Percentiles rank a stretch among this genome's conserved stretches.
Conservation (phyloP, 1,284 basidiomycete genomes). For the Austroboletus olivaceoglutinosus region DNA sequence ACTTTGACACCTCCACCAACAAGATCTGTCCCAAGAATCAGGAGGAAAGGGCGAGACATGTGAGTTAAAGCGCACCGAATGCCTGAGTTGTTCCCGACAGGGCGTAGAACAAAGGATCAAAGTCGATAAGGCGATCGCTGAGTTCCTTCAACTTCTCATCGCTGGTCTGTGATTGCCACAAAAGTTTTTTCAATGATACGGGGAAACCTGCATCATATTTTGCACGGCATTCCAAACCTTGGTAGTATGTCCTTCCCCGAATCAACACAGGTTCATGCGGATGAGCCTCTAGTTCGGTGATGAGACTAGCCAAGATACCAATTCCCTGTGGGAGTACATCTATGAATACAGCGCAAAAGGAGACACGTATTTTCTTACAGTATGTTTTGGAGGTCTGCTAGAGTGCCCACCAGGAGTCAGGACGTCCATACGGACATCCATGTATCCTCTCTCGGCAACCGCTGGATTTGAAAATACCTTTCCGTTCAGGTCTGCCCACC, state of each 20-base stretch:
- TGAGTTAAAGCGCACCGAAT: constrained; percentile 29
- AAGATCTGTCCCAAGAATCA: constrained; percentile 32
- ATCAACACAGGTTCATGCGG: constrained; percentile 40
- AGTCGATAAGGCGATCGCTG: constrained; percentile 26
- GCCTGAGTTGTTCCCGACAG: constrained; percentile 49
- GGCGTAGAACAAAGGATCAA: constrained; percentile 27
- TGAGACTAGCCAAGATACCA: constrained; percentile 51
- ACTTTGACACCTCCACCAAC: constrained; percentile 47
- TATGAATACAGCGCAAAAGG: background rate
- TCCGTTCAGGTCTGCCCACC: constrained; percentile 37
- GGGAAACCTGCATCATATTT: constrained; percentile 32
- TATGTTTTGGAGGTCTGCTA: constrained; percentile 57
- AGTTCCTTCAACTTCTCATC: constrained; percentile 33
- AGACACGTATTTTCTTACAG: constrained; percentile 34
- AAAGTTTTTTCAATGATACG: constrained; percentile 24
- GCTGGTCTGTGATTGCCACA: constrained; percentile 27
- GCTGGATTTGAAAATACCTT: constrained; percentile 47
- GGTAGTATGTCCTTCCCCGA: constrained; percentile 29
- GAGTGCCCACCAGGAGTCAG: constrained; percentile 66
- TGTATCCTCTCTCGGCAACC: constrained; percentile 65
- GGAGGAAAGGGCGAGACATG: background rate
- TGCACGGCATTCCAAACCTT: constrained; percentile 25
- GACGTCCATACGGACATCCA: constrained; percentile 55
- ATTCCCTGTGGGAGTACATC: constrained; percentile 42
- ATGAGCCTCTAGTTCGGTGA: constrained; percentile 51